A percentile compares a stretch with the other conserved stretches of the same genome.
Conservation (phyloP, 352 stramenopile genomes). For the Hyaloperonospora arabidopsidis region DNA sequence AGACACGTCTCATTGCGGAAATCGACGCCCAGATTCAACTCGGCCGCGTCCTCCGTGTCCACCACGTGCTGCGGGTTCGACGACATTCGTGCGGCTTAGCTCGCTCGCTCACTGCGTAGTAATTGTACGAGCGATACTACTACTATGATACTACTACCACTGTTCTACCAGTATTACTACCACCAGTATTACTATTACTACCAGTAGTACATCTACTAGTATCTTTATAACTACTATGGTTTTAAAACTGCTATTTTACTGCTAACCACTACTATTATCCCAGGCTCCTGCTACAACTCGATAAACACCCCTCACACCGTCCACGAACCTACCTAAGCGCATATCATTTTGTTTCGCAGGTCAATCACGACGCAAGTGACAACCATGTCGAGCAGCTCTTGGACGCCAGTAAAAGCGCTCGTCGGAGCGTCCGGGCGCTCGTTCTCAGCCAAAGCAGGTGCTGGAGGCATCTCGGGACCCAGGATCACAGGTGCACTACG, state of each 20-base stretch:
- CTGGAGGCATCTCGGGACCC: conserved; percentile 42
- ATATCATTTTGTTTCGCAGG: conserved; percentile 3
- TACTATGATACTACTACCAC: too few relatives aligned
- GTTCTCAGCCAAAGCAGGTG: conserved; percentile 44
- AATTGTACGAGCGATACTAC: background rate
- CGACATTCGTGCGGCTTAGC: conserved; percentile 36
- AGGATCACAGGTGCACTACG: conserved; percentile 73
- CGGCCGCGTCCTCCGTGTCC: conserved; percentile 85
- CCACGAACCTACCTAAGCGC: background rate
- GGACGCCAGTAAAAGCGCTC: conserved; percentile 18
- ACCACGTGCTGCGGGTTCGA: conserved; percentile 82
- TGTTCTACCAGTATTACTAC: too few relatives aligned
- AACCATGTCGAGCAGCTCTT: conserved; percentile 27
- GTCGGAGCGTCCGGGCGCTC: conserved; percentile 20
- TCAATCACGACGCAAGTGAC: conserved; percentile 2
- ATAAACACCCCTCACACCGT: too few relatives aligned
- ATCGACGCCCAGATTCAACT: conserved; percentile 84
- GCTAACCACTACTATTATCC: too few relatives aligned
- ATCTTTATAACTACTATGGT: too few relatives aligned
- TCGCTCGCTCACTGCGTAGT: background rate
- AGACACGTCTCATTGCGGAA: conserved; percentile 86
- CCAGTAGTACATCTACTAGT: too few relatives aligned
- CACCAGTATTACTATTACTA: too few relatives aligned
- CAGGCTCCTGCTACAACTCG: too few relatives aligned
- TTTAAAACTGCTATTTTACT: too few relatives aligned